Evolutionary conservation across 177 flowering plant genomes (phyloP), one percentile per base, ranked within the genome.

Genomic region (Vitis hybrid): DNA sequence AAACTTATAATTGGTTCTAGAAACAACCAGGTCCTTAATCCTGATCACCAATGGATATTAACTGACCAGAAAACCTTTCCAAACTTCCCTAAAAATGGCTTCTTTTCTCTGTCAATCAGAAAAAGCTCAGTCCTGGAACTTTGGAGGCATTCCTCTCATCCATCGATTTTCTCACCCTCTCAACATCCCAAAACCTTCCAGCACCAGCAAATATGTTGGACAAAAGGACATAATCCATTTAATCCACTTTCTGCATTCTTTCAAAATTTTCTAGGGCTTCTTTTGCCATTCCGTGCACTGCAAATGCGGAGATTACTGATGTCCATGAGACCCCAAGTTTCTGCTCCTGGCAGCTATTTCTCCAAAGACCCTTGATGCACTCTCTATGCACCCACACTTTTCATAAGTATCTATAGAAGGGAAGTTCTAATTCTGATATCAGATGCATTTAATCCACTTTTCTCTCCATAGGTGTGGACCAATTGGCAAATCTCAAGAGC

Each of bases 201-300:
- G 45, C 82, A 63, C 85, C 85, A 54, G 81, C 71, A 67, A 86
- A 84, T 49, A 91, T 86, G 75, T 90, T 89, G 14, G 85, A 86
- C 84, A 91, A 71, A 56, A 90, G 82, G 55, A 91, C 91, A 76
- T 87, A 90, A 62, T 91, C 98, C 3, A 86, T 78, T 52, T 73
- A 34, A 40, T 86, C 85, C 1, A 88, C 64, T 34, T 71, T 70
- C 74, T 73, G 81, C 88, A 85, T 83, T 21, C 60, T 74, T 17
- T 74, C 68, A 61, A 82, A 85, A 15, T 18, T 17, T 40, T 75
- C 75, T 0, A 75, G 72, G 3, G 91, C 91, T 77, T 88, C 87
- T 69, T 76, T 75, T 11, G 82, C 85, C 88, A 77, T 80, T 34
- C 91, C 89, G 56, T 86, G 86, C 85, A 82, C 80, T 52, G 91